These are phyloP conservation scores for Sporisorium graminicola DNA, from an alignment of 1,284 basidiomycete genomes.

Conservation along the genomic window DNA sequence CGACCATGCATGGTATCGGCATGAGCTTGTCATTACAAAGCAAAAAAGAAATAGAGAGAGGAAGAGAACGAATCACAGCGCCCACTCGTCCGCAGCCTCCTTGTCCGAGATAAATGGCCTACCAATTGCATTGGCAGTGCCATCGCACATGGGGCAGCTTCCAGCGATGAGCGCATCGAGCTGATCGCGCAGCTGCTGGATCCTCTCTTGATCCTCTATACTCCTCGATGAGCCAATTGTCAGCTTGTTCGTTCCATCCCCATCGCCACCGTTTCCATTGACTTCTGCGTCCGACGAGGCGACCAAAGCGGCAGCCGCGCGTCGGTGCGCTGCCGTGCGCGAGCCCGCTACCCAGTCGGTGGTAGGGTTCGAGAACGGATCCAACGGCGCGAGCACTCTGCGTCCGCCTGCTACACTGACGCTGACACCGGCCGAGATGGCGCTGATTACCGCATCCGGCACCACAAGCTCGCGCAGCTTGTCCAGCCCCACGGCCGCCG, in stretches of 20 bases:
- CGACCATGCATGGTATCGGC: not conserved
- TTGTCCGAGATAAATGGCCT: conserved; percentile 55
- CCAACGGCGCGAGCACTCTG: conserved; percentile 59
- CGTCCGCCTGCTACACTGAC: conserved; percentile 60
- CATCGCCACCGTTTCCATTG: not conserved
- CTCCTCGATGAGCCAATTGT: conserved; percentile 21
- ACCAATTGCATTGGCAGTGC: conserved; percentile 55
- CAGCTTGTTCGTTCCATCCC: not conserved
- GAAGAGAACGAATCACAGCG: conserved; percentile 19
- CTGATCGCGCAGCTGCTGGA: conserved; percentile 63
- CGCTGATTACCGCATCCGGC: conserved; percentile 65
- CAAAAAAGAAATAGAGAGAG: not conserved
- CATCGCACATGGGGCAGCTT: conserved; percentile 64
- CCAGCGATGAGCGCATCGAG: conserved; percentile 66
- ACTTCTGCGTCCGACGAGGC: conserved; percentile 15
- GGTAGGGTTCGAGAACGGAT: conserved; percentile 58
- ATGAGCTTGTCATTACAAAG: not conserved
- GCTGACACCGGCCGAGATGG: conserved; percentile 61
- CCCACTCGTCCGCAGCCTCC: conserved; percentile 56
- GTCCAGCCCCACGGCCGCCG: conserved; percentile 54
- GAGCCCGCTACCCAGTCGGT: conserved; percentile 49
- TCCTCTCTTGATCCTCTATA: conserved; percentile 53
- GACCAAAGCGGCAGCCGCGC: conserved; percentile 21
- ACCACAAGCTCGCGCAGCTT: conserved; percentile 62
- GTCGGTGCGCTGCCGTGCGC: conserved; percentile 36